Evolutionary conservation across 2,329 filamentous ascomycete genomes (phyloP), one percentile per base, ranked within the genome.

Genomic region (Fusarium siculi): DNA sequence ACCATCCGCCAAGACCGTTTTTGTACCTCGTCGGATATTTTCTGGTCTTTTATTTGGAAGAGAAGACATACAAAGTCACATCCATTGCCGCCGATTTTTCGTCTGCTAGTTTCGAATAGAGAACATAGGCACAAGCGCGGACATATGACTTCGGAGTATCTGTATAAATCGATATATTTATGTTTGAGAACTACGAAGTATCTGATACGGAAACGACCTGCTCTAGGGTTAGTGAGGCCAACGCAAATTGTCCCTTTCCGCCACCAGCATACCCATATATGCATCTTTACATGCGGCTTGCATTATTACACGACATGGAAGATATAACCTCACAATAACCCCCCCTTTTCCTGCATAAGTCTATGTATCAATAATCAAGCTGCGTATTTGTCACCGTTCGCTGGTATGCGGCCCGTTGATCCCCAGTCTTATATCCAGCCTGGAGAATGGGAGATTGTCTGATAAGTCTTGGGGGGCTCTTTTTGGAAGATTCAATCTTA

Each of bases 401-500:
- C 59, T 63, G 71, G 71, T n/a, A 72, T 68, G 63, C 67, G 63
- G 59, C 58, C 71, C 63, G 58, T 61, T 52, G 43, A 39, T 61
- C 39, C 30, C 62, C 73, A 63, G 62, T 50, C 59, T 44, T 50
- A 40, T 50, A 40, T 59, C 32, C 42, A 73, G 53, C 57, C 62
- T 71, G 54, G 64, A 37, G 18, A 58, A 58, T 53, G 66, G 49
- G 66, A 63, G 63, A 71, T 72, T 74, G 63, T 68, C 50, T 62
- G 66, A 74, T 68, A 28, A 68, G 40, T 54, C 58, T 59, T 53
- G 42, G 19, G 23, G 21, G 34, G 30, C 70, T 73, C 74, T 73
- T 73, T 73, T 73, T 73, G 70, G 71, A 56, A 56, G 54, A 62
- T 43, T 60, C 70, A 74, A 73, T 74, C 66, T 73, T 74, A 74